Evolutionary conservation across 2,329 filamentous ascomycete genomes (phyloP).

Genomic region (Cytospora piceicola): DNA sequence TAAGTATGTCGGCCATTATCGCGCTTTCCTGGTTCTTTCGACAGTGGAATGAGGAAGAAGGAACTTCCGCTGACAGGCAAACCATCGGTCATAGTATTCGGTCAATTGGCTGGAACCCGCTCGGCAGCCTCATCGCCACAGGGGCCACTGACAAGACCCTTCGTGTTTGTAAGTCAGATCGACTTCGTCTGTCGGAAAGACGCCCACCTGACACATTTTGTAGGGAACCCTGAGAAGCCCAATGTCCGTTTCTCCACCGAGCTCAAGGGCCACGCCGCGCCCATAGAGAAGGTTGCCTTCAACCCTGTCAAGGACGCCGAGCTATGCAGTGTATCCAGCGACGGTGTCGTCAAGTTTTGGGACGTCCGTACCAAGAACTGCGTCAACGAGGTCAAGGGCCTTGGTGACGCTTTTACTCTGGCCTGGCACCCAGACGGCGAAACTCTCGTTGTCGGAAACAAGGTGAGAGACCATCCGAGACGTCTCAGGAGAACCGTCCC

Average conservation of each 20-base stretch:
- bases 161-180: conserved; percentile 65
- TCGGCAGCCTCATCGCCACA: conserved; percentile 82
- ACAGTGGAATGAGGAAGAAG: not conserved
- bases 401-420: conserved; percentile 71
- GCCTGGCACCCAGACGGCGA: conserved; percentile 75
- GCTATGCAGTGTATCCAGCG: conserved; percentile 73
- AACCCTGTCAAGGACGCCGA: conserved; percentile 78
- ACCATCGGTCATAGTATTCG: conserved; percentile 59
- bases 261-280: conserved; percentile 66
- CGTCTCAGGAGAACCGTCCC: not conserved
- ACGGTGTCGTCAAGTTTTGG: conserved; percentile 79
- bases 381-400: conserved; percentile 68
- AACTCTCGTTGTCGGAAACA: conserved; percentile 72
- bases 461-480: conserved; percentile 50
- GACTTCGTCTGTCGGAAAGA: not conserved
- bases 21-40: conserved; percentile 24
- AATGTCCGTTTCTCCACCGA: conserved; percentile 77
- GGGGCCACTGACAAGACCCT: conserved; percentile 72
- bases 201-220: not conserved
- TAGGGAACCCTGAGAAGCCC: conserved; percentile 76
- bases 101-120: conserved; percentile 86
- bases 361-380: conserved; percentile 75
- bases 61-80: conserved; percentile 18
- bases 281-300: conserved; percentile 77
- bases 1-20: conserved; percentile 51